phyloP scores from a whole-genome alignment of 108 stramenopile genomes.

The Thalassiosira profunda region DNA sequence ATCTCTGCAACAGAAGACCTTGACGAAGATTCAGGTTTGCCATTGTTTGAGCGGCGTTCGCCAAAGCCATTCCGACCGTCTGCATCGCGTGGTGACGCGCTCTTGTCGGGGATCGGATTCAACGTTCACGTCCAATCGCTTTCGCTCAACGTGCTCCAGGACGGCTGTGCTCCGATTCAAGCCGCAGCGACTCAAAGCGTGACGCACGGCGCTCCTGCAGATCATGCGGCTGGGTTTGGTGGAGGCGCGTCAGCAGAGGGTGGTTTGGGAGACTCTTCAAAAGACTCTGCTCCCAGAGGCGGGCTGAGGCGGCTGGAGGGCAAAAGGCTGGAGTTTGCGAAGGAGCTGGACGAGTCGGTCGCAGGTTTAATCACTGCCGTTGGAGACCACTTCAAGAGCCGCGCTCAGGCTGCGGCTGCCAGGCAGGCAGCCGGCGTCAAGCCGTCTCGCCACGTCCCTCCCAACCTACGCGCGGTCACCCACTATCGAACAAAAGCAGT shows the following conservation, averaged over 20 bases:
- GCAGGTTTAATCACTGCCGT: slow-evolving; percentile 47
- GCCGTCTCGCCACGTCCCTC: slow-evolving; percentile 63
- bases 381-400: slow-evolving; percentile 55
- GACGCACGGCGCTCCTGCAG: slow-evolving; percentile 88
- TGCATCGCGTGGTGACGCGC: slow-evolving; percentile 50
- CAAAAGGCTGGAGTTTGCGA: slow-evolving; percentile 55
- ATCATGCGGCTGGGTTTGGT: slow-evolving; percentile 90
- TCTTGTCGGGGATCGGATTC: slow-evolving; percentile 81
- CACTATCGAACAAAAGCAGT: slow-evolving; percentile 57
- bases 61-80: slow-evolving; percentile 83
- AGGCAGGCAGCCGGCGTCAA: slow-evolving; percentile 55
- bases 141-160: slow-evolving; percentile 56
- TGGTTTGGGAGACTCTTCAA: no score
- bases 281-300: no score
- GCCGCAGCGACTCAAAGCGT: slow-evolving; percentile 61
- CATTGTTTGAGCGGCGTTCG: slow-evolving; percentile 58
- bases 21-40: slow-evolving; percentile 41
- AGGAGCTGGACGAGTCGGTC: slow-evolving; percentile 44
- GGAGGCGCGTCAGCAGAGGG: slow-evolving; percentile 36
- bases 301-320: slow-evolving; percentile 83
- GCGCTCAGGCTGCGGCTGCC: slow-evolving; percentile 27
- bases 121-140: slow-evolving; percentile 81
- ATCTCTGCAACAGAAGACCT: slow-evolving; percentile 38
- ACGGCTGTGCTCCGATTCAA: slow-evolving; percentile 28
- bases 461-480: slow-evolving; percentile 33